Evolutionary conservation across 768 basidiomycete species (phyloP), one percentile per base, ranked within the genome.

Genomic region (Hygrophoropsis aurantiaca): DNA sequence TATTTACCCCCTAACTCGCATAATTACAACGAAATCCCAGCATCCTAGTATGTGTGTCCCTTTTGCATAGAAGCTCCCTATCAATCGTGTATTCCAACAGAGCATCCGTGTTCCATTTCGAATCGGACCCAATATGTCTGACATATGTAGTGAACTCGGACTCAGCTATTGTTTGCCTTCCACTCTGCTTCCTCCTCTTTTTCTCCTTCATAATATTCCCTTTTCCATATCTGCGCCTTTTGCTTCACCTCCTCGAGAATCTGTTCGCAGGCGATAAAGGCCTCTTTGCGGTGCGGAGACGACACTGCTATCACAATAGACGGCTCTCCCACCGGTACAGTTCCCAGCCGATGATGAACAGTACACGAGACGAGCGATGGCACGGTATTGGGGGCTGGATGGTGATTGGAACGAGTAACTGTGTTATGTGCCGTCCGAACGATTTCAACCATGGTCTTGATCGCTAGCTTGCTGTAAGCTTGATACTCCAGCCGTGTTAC

Each of bases 181-280:
- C 87, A 88, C 58, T 79, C 75, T 9, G 85, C 85, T 41, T 71
- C 73, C 25, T 72, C 76, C 37, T 85, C 83, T 41, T 65, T 63
- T 54, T 81, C 78, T 5, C 81, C 86, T 58, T 85, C 85, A 57
- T 94, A 94, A 58, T 79, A 89, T 61, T 94, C 93, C 57, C 87
- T 70, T 71, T 95, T 94, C 93, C 93, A 95, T 53, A 95, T 87
- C 65, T 90, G 91, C 34, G 78, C 90, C 58, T 80, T 85, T 50
- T 67, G 69, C 72, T 95, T 95, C 46, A 94, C 84, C 48, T 84
- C 78, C 63, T 95, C 93, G n/a, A 95, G 73, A 49, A 94, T 81
- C 56, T 72, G 79, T 65, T 93, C 90, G 62, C 89, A 90, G 15
- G 82, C 84, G 42, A 73, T 65, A 60, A 93, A 92, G 6, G 89